These are phyloP conservation scores for Wickerhamiella galacta DNA, from an alignment of 805 yeast genomes.

Conservation along the genomic window DNA sequence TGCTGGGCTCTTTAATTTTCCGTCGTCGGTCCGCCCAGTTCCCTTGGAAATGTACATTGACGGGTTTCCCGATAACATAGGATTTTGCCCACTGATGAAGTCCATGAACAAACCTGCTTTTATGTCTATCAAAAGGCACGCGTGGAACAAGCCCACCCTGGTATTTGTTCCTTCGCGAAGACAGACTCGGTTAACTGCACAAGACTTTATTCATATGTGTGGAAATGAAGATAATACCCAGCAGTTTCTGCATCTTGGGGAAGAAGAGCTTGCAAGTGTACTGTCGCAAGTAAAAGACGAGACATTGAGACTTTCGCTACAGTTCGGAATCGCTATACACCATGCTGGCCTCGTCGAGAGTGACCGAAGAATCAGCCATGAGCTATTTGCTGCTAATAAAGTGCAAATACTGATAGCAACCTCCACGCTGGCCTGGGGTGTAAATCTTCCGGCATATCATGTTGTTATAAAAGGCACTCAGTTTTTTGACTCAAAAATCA, in stretches of 20 bases:
- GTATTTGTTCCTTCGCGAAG: conserved; percentile 76
- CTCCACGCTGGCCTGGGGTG: conserved; percentile 81
- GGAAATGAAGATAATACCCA: conserved; percentile 67
- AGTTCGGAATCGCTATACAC: conserved; percentile 67
- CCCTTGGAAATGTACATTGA: conserved; percentile 78
- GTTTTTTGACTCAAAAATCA: conserved; percentile 39
- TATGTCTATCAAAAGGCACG: conserved; percentile 81
- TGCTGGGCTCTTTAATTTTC: conserved; percentile 56
- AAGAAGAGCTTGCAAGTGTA: conserved; percentile 37
- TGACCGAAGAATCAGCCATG: conserved; percentile 55
- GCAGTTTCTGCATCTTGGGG: conserved; percentile 49
- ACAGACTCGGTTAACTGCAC: conserved; percentile 66
- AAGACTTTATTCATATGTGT: conserved; percentile 61
- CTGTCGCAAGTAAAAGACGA: conserved; percentile 58
- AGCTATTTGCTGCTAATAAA: conserved; percentile 50
- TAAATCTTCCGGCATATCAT: conserved; percentile 63
- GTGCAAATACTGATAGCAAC: conserved; percentile 63
- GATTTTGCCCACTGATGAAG: conserved; percentile 73
- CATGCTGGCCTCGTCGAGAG: conserved; percentile 69
- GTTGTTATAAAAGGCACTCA: conserved; percentile 66
- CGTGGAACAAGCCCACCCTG: conserved; percentile 68
- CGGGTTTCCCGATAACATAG: conserved; percentile 68
- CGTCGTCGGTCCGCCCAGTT: conserved; percentile 70
- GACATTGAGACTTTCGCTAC: conserved; percentile 53
- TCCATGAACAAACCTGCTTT: conserved; percentile 83